A percentile compares a stretch with the other conserved stretches of the same genome.
phyloP scores from a whole-genome alignment of 768 basidiomycete genomes.

The Macrolepiota fuliginosa region DNA sequence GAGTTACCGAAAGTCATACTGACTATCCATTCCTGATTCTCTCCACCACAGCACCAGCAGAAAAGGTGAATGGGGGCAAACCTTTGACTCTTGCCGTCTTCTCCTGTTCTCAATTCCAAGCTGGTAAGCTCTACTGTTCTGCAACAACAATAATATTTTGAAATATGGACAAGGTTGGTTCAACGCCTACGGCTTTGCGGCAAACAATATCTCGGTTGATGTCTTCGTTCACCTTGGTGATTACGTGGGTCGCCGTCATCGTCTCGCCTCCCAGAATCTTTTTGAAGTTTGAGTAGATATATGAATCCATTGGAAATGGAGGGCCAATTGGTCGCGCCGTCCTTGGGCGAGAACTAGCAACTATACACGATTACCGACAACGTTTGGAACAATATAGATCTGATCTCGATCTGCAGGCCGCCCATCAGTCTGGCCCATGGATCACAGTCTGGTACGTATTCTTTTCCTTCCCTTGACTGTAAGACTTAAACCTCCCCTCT shows the following conservation, averaged over 20 bases:
- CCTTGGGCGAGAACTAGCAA: slow-evolving; percentile 53
- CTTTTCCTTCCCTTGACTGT: neutral
- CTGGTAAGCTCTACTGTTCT: slow-evolving; percentile 27
- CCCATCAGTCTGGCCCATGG: slow-evolving; percentile 53
- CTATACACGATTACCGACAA: slow-evolving; percentile 53
- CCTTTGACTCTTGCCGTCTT: slow-evolving; percentile 53
- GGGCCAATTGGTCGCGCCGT: slow-evolving; percentile 17
- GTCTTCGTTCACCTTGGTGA: slow-evolving; percentile 58
- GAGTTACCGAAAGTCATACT: slow-evolving; percentile 16
- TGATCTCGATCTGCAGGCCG: slow-evolving; percentile 43
- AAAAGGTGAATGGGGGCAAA: slow-evolving; percentile 46
- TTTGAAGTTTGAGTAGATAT: slow-evolving; percentile 33
- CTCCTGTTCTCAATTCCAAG: slow-evolving; percentile 54
- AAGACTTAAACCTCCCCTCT: neutral
- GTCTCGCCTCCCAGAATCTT: neutral
- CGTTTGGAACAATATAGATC: slow-evolving; percentile 52
- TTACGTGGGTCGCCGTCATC: slow-evolving; percentile 35
- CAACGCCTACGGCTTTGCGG: slow-evolving; percentile 57
- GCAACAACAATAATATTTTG: neutral
- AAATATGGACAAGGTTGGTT: slow-evolving; percentile 41
- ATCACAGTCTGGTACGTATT: slow-evolving; percentile 48
- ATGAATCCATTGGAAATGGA: slow-evolving; percentile 42
- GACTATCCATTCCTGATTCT: neutral
- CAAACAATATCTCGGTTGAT: slow-evolving; percentile 49
- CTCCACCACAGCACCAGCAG: slow-evolving; percentile 36